Base-by-base conservation (phyloP, 1,139 yeast genomes). In the Hyphopichia burtonii region DNA sequence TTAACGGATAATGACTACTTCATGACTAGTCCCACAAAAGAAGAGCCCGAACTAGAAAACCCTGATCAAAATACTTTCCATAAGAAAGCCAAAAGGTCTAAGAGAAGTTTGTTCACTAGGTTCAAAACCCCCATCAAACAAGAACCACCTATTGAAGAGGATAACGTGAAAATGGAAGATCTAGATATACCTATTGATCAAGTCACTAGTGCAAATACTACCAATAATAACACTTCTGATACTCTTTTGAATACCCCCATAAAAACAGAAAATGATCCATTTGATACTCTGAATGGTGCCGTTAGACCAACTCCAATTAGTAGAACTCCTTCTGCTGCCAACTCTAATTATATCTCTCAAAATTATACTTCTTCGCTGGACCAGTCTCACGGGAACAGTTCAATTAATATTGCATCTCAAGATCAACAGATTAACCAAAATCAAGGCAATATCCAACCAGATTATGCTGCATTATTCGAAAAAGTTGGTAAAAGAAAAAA, bases 381-480 rank as follows among this genome's bases (percentile, higher is more conserved):
- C n/a, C 28, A 17, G 14, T 53, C 57, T 5, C 48, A 44, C 11
- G n/a, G 9, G 4, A 30, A 30, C 14, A 30, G 18, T 10, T 15
- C 18, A 5, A n/a, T 25, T 10, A 25, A 25, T 25, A 11, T 11
- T 22, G n/a, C 17, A 4, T 16, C 27, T 34, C 37, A 42, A 31
- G 44, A 40, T 17, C 41, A 42, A 28, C 43, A 44, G 22, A 31
- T 12, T 11, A 20, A 34, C 14, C 38, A 44, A 25, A 17, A 20
- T 18, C 41, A 42, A 39, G 27, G 4, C 11, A 25, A 42, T 34
- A 38, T 20, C 30, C 73, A 66, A 41, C 77, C 77, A 1, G 74
- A 73, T 51, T 73, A 73, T 50, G 76, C 71, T 2, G 76, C 77
- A 3, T 60, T 73, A 25, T 73, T 73, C 50, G 70, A 71, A 45